A percentile compares a stretch with the other conserved stretches of the same genome.
These are phyloP conservation scores for Yamadazyma triangularis DNA, from an alignment of 1,139 yeast species.

Conservation along the genomic window DNA sequence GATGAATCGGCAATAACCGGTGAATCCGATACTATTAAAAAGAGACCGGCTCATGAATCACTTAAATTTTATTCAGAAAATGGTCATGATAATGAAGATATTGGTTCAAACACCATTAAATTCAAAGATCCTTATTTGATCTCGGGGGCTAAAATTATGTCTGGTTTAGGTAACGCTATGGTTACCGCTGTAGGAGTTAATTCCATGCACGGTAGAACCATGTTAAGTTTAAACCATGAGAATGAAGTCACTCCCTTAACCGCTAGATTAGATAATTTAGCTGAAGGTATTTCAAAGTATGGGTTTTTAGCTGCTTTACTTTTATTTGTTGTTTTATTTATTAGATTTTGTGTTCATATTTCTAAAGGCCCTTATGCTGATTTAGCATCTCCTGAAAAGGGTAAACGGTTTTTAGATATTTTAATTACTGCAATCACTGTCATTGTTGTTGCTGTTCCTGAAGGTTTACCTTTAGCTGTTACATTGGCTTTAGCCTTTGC, in stretches of 20 bases:
- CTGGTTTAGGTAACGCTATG: slow-evolving; percentile 82
- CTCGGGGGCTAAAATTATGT: slow-evolving; percentile 83
- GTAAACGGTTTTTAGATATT: slow-evolving; percentile 77
- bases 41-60: slow-evolving; percentile 53
- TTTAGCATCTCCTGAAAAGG: slow-evolving; percentile 66
- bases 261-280: slow-evolving; percentile 71
- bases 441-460: slow-evolving; percentile 97
- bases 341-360: slow-evolving; percentile 68
- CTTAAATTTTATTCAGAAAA: slow-evolving; percentile 24
- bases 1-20: slow-evolving; percentile 95
- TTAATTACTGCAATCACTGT: slow-evolving; percentile 88
- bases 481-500: slow-evolving; percentile 96
- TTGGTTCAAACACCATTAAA: slow-evolving; percentile 41
- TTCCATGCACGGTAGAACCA: slow-evolving; percentile 88
- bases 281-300: slow-evolving; percentile 90
- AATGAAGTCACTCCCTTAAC: slow-evolving; percentile 88
- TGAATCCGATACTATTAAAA: slow-evolving; percentile 78
- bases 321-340: slow-evolving; percentile 72
- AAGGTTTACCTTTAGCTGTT: slow-evolving; percentile 94
- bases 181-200: slow-evolving; percentile 88
- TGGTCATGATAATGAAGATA: slow-evolving; percentile 33
- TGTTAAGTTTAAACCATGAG: slow-evolving; percentile 72
- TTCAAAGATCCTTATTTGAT: slow-evolving; percentile 76
- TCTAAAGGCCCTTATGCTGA: slow-evolving; percentile 45
- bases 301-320: slow-evolving; percentile 83